phyloP scores from a whole-genome alignment of 371 early-diverging fungal genomes.

The Mortierella sp. region DNA sequence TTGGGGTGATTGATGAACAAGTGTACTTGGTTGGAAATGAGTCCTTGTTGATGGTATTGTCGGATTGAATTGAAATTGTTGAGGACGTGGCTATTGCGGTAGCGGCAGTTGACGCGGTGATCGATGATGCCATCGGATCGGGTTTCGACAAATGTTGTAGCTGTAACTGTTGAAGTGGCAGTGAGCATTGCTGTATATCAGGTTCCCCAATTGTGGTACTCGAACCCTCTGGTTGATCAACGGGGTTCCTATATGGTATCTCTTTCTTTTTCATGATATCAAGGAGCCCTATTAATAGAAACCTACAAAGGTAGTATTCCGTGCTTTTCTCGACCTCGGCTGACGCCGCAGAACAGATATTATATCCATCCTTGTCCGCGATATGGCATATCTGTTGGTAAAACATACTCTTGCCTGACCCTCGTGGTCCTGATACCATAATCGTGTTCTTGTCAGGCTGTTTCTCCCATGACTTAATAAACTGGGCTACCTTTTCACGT shows the following conservation, averaged over 20 bases:
- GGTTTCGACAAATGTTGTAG: background rate
- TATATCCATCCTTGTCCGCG: conserved; percentile 43
- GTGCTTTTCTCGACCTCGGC: conserved; percentile 71
- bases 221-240: background rate
- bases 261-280: conserved; percentile 59
- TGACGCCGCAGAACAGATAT: conserved; percentile 60
- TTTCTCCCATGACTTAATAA: conserved; percentile 60
- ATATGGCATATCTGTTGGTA: conserved; percentile 40
- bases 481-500: conserved; percentile 57
- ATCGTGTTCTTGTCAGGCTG: conserved; percentile 30
- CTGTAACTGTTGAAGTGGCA: background rate
- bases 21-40: background rate
- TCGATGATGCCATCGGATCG: background rate
- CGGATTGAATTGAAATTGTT: background rate
- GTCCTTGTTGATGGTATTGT: background rate
- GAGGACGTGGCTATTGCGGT: background rate
- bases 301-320: conserved; percentile 65
- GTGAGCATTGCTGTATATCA: background rate
- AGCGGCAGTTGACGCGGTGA: background rate
- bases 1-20: conserved; percentile 1
- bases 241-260: conserved; percentile 27
- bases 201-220: background rate
- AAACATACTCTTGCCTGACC: conserved; percentile 52
- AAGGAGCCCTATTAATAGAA: conserved; percentile 62
- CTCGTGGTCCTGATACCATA: conserved; percentile 32